Evolutionary conservation across 176 grass and related monocot species (phyloP), one percentile per base, ranked within the genome.

Genomic region (Themeda triandra): DNA sequence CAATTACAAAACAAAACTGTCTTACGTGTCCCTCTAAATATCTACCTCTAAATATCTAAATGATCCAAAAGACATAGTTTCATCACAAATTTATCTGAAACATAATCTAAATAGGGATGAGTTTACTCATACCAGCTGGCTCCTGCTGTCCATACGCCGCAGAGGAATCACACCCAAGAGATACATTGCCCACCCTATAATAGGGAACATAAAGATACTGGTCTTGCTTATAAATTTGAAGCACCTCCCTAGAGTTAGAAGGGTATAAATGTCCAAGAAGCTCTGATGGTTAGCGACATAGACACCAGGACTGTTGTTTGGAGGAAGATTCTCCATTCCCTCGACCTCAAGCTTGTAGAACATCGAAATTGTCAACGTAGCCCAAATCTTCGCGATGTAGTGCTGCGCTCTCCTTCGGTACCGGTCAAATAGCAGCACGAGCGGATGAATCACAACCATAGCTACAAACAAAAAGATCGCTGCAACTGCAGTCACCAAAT

Each of bases 191-290:
- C 96, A 98, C 11, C 96, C 96, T 81, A 98, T 93, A 80, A 98
- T 89, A 33, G 96, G 96, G 81, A 95, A 87, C 67, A 98, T 49
- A 78, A 98, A 98, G 76, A 95, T 98, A 84, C 96, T 93, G 19
- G 88, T 95, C 89, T 98, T 98, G 96, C 96, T 98, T 82, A 98
- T 98, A 87, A 98, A 87, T 76, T 98, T 98, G 89, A 92, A 98
- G 87, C 96, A 93, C 76, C 87, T 89, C 27, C 92, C 91, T 71
- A 95, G 80, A 39, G 93, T 92, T 28, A 95, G 80, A 86, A 98
- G 91, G 45, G 93, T 95, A 73, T 98, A 95, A 53, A 95, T 95
- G 82, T 98, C 96, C 85, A 98, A 87, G 84, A 98, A 98, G 41
- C 93, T 98, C 75, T 95, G 93, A 63, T 98, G 96, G 75, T 98